These are phyloP conservation scores for Cyclanthera cordifolia DNA, from an alignment of 306 rosid species.

Conservation along the genomic window DNA sequence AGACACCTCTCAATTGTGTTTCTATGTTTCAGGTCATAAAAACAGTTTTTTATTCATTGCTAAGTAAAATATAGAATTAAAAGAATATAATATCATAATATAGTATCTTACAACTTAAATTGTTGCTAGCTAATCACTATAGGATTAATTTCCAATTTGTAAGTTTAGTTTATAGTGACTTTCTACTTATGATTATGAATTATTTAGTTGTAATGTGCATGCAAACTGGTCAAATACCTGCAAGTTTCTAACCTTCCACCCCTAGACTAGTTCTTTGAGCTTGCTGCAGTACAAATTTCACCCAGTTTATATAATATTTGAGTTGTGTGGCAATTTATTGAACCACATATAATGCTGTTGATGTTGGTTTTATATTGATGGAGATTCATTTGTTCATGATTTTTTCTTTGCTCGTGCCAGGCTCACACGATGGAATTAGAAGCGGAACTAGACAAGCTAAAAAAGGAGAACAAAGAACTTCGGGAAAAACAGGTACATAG, in stretches of 20 bases:
- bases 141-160: not conserved
- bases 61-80: not conserved
- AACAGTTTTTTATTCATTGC: not conserved
- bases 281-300: conserved; percentile 42
- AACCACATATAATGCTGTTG: not conserved
- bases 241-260: conserved; percentile 46
- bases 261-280: conserved; percentile 20
- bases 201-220: not conserved
- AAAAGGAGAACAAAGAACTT: conserved; percentile 78
- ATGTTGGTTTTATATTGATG: not conserved
- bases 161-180: not conserved
- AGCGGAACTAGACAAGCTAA: conserved; percentile 79
- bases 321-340: not conserved
- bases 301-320: conserved; percentile 2
- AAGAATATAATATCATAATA: not conserved
- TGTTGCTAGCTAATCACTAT: not conserved
- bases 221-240: no score
- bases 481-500: conserved; percentile 60
- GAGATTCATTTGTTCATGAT: not conserved
- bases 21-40: no score
- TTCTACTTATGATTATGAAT: not conserved
- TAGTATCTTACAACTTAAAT: not conserved
- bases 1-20: no score
- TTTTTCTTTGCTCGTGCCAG: conserved; percentile 17
- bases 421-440: conserved; percentile 97